These are phyloP conservation scores for Asterionellopsis glacialis DNA, from an alignment of 108 stramenopile genomes.

Conservation along the genomic window DNA sequence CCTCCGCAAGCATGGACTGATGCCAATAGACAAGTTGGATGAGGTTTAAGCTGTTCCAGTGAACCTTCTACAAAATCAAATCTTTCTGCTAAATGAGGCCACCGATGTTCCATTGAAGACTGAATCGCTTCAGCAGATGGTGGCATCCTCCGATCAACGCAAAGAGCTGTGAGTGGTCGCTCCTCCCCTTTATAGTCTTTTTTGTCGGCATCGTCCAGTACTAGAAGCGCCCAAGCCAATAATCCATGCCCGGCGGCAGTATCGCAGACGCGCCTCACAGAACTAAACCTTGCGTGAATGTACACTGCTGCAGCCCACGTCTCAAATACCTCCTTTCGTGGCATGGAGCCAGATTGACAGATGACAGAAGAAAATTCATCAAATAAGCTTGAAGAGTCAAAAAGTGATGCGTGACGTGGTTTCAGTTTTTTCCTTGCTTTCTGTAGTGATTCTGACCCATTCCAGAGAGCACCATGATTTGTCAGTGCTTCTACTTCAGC, in stretches of 20 bases:
- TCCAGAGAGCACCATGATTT: too few relatives aligned
- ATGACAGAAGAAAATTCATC: conserved; percentile 48
- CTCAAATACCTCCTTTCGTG: conserved; percentile 69
- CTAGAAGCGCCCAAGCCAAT: conserved; percentile 55
- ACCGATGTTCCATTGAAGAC: conserved; percentile 29
- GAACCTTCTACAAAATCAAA: conserved; percentile 60
- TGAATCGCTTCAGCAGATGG: conserved; percentile 44
- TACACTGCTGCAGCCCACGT: conserved; percentile 63
- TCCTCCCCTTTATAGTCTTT: not conserved
- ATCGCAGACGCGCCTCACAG: conserved; percentile 34
- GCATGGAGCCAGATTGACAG: conserved; percentile 34
- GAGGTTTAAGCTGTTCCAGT: conserved; percentile 35
- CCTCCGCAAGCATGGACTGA: conserved; percentile 57
- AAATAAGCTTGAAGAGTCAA: conserved; percentile 23
- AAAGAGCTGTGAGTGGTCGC: conserved; percentile 33
- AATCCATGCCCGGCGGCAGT: conserved; percentile 60
- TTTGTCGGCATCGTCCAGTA: conserved; percentile 26
- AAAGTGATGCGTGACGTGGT: too few relatives aligned
- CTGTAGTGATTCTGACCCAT: too few relatives aligned
- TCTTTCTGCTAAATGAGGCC: conserved; percentile 29
- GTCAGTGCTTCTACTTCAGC: too few relatives aligned
- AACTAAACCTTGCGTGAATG: conserved; percentile 36
- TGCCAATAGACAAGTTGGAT: conserved; percentile 42
- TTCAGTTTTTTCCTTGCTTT: too few relatives aligned
- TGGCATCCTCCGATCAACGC: conserved; percentile 55